Conservation (phyloP, 257 asterid genomes). For the Fraxinus excelsior region DNA sequence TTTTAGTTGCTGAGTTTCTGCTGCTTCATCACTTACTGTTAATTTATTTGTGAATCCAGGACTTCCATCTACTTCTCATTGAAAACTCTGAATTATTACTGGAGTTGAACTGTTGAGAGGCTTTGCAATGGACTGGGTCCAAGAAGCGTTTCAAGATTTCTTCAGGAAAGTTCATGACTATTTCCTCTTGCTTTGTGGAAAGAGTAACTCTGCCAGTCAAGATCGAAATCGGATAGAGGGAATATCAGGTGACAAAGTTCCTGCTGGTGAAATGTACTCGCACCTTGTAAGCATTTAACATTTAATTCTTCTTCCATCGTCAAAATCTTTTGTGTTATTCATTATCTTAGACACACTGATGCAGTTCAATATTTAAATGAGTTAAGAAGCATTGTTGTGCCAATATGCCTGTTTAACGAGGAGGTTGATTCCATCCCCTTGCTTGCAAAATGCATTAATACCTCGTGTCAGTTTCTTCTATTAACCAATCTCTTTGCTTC, state of each 20-base stretch:
- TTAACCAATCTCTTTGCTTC: not conserved
- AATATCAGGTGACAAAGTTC: slow-evolving; percentile 59
- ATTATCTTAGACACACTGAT: not conserved
- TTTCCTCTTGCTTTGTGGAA: slow-evolving; percentile 78
- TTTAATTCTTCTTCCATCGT: slow-evolving; percentile 7
- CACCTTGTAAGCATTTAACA: slow-evolving; percentile 63
- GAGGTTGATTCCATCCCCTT: not conserved
- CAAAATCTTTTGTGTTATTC: not conserved
- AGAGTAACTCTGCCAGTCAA: slow-evolving; percentile 50
- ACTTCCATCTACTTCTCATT: slow-evolving; percentile 74
- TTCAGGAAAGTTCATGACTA: slow-evolving; percentile 67
- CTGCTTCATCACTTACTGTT: slow-evolving; percentile 27
- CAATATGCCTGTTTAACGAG: not conserved
- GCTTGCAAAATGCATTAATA: slow-evolving; percentile 5
- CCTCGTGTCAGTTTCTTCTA: not conserved
- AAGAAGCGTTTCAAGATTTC: slow-evolving; percentile 92
- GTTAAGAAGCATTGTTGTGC: not conserved
- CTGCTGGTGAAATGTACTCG: slow-evolving; percentile 80
- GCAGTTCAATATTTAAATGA: not conserved
- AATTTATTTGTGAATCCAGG: slow-evolving; percentile 49
- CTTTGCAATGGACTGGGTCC: slow-evolving; percentile 66
- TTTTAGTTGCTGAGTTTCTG: slow-evolving; percentile 8
- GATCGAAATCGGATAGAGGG: slow-evolving; percentile 53
- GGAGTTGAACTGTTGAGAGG: slow-evolving; percentile 82
- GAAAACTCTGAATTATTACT: slow-evolving; percentile 61